These are phyloP conservation scores for Cordyceps farinosa DNA, from an alignment of 2,329 filamentous ascomycete genomes.

Conservation along the genomic window DNA sequence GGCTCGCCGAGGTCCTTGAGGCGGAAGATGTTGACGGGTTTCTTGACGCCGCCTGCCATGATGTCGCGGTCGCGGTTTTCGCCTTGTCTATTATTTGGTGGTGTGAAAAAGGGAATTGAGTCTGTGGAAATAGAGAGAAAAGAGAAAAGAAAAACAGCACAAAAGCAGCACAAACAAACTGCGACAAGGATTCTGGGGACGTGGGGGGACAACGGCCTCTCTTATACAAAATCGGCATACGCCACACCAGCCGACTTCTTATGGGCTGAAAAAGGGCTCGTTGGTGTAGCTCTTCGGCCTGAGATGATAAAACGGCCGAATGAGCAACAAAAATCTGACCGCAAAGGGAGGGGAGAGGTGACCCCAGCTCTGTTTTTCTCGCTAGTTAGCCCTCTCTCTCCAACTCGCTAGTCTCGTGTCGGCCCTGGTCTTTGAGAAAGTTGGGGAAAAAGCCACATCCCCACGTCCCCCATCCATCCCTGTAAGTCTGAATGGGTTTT, in stretches of 20 bases:
- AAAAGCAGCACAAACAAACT: not conserved
- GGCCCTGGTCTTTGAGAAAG: not conserved
- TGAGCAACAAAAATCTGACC: not conserved
- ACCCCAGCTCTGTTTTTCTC: not conserved
- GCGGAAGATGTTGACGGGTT: conserved; percentile 61
- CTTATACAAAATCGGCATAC: not conserved
- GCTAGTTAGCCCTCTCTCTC: not conserved
- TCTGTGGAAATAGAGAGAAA: too few relatives aligned
- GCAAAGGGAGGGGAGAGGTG: not conserved
- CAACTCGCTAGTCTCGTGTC: not conserved
- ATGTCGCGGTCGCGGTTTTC: conserved; percentile 18
- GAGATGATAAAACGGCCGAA: not conserved
- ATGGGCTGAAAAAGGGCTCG: not conserved
- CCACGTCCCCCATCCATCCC: not conserved
- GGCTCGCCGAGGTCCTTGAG: conserved; percentile 63
- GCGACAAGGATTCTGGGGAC: not conserved
- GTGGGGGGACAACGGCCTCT: not conserved
- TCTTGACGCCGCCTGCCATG: conserved; percentile 52
- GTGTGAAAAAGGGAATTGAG: too few relatives aligned
- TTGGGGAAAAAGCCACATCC: conserved; percentile 13
- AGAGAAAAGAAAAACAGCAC: too few relatives aligned
- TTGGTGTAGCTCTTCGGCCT: not conserved
- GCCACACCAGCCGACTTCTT: not conserved
- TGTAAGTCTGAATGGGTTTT: not conserved
- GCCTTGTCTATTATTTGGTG: too few relatives aligned